A percentile compares a stretch with the other conserved stretches of the same genome.
phyloP scores from a whole-genome alignment of 257 asterid species.

The Solanum chilense region DNA sequence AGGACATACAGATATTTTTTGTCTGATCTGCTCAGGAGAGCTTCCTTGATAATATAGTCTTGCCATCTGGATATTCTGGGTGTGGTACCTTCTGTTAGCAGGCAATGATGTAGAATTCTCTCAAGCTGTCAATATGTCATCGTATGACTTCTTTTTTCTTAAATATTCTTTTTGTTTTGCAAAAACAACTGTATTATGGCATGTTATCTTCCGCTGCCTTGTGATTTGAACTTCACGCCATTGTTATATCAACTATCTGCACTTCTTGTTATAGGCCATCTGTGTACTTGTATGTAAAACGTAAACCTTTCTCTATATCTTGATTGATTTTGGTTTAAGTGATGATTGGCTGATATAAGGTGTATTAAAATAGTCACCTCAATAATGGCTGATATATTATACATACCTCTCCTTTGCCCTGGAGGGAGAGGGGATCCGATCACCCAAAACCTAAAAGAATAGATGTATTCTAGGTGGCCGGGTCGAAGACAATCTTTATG shows the following conservation, averaged over 20 bases:
- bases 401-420: neutral
- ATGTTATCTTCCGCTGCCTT: neutral
- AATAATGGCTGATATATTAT: neutral
- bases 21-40: neutral
- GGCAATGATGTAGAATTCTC: neutral
- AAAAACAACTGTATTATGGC: neutral
- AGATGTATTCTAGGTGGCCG: neutral
- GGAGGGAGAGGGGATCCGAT: neutral
- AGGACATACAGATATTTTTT: neutral
- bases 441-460: neutral
- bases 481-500: neutral
- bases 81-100: neutral
- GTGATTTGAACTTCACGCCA: neutral
- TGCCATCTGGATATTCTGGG: neutral
- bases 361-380: neutral
- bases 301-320: neutral
- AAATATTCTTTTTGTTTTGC: neutral
- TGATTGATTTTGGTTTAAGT: neutral
- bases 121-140: neutral
- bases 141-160: neutral
- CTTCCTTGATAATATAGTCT: neutral
- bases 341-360: neutral
- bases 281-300: neutral
- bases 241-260: neutral
- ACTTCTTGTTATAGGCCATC: neutral